phyloP scores from a whole-genome alignment of 2,329 filamentous ascomycete genomes.

The Diplodia mutila region DNA sequence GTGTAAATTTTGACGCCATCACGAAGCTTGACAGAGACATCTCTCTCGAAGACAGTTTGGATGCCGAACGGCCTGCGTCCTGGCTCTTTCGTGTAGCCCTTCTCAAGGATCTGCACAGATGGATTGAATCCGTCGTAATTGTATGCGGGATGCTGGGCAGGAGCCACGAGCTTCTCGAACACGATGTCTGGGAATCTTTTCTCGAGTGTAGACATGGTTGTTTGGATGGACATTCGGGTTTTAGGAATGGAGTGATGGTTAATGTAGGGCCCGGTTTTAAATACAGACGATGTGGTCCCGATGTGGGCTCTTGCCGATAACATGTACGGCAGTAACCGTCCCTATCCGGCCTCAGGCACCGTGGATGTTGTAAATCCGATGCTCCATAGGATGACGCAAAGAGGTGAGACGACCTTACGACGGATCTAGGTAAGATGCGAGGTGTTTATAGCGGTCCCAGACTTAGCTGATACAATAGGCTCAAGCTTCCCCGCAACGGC shows the following conservation, averaged over 20 bases:
- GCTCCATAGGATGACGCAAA: background rate
- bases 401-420: background rate
- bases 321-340: background rate
- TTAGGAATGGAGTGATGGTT: background rate
- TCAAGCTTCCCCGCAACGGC: background rate
- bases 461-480: background rate
- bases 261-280: background rate
- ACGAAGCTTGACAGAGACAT: conserved; percentile 49
- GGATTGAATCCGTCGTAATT: conserved; percentile 22
- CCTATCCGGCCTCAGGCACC: background rate
- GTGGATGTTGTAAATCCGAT: background rate
- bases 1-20: conserved; percentile 49
- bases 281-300: conserved; percentile 4
- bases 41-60: conserved; percentile 50
- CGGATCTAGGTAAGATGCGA: background rate
- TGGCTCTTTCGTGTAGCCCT: background rate
- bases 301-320: background rate
- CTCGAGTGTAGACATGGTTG: background rate
- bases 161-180: background rate
- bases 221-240: too few species aligned
- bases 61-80: conserved; percentile 36
- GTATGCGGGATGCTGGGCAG: conserved; percentile 4
- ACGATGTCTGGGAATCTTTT: conserved; percentile 14
- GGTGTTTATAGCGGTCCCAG: background rate
- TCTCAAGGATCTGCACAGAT: background rate